phyloP scores from a whole-genome alignment of 208 protist species.

The Leishmania tarentolae region DNA sequence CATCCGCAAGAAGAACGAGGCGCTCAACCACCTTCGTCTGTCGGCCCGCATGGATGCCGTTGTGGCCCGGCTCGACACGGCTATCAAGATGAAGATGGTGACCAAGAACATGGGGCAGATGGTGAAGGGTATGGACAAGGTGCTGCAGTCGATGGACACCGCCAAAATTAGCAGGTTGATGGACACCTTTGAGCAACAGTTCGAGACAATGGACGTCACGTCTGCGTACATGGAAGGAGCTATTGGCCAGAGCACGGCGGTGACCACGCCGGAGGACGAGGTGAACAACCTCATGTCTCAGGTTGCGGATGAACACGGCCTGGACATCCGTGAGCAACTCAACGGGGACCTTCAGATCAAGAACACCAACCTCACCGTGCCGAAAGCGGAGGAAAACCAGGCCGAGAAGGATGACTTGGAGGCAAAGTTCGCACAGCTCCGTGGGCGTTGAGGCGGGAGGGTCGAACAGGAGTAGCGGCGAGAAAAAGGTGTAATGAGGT shows the following conservation, averaged over 20 bases:
- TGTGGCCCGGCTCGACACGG: slow-evolving; percentile 94
- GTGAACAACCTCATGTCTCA: slow-evolving; percentile 93
- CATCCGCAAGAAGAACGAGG: slow-evolving; percentile 97
- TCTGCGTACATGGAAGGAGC: slow-evolving; percentile 93
- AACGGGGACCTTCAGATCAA: slow-evolving; percentile 64
- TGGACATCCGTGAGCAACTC: slow-evolving; percentile 85
- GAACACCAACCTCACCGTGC: slow-evolving; percentile 17
- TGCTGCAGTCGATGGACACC: slow-evolving; percentile 94
- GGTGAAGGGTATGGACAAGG: slow-evolving; percentile 95
- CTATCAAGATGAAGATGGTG: slow-evolving; percentile 94
- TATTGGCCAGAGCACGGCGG: slow-evolving; percentile 91
- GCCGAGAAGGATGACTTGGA: slow-evolving; percentile 60
- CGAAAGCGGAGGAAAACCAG: slow-evolving; percentile 23
- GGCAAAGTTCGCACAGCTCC: slow-evolving; percentile 70
- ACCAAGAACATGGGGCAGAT: slow-evolving; percentile 95
- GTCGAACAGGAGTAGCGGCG: background rate
- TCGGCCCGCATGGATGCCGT: slow-evolving; percentile 97
- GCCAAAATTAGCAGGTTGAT: slow-evolving; percentile 91
- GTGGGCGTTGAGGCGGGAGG: slow-evolving; percentile 38
- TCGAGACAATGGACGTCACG: slow-evolving; percentile 97
- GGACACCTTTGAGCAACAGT: slow-evolving; percentile 98
- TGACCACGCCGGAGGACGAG: slow-evolving; percentile 91
- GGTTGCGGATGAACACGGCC: slow-evolving; percentile 95
- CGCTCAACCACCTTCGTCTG: slow-evolving; percentile 96
- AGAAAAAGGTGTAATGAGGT: background rate